Conservation (phyloP, 371 early-diverging fungal genomes). For the Phascolomyces articulosus region DNA sequence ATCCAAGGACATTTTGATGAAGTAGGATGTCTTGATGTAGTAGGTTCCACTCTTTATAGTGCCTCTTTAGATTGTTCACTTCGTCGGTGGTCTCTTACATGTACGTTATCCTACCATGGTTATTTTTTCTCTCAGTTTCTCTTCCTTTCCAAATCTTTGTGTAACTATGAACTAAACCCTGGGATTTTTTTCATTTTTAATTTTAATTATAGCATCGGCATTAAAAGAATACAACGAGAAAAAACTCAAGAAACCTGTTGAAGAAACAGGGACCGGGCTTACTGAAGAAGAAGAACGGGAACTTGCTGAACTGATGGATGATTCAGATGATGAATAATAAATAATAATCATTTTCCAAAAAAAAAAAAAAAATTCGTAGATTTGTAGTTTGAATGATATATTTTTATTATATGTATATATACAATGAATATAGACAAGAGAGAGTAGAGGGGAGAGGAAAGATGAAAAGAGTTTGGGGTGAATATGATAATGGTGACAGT, state of each 20-base stretch:
- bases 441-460: background rate
- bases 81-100: conserved; percentile 71
- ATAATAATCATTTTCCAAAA: too few species aligned
- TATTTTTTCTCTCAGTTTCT: background rate
- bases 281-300: conserved; percentile 87
- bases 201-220: conserved; percentile 17
- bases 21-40: conserved; percentile 61
- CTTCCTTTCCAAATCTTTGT: too few species aligned
- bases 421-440: background rate
- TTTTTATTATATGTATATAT: conserved; percentile 1
- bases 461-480: conserved; percentile 10
- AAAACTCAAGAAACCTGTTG: conserved; percentile 7
- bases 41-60: conserved; percentile 65
- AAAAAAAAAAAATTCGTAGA: background rate
- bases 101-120: conserved; percentile 19
- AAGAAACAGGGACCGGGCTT: conserved; percentile 72
- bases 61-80: conserved; percentile 81
- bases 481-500: background rate
- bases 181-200: background rate
- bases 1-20: conserved; percentile 86
- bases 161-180: too few species aligned
- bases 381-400: background rate
- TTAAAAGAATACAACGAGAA: conserved; percentile 32
- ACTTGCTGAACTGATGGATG: conserved; percentile 78
- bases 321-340: too few species aligned